phyloP scores from a whole-genome alignment of 2,329 filamentous ascomycete species.

The Thielaviopsis punctulata region DNA sequence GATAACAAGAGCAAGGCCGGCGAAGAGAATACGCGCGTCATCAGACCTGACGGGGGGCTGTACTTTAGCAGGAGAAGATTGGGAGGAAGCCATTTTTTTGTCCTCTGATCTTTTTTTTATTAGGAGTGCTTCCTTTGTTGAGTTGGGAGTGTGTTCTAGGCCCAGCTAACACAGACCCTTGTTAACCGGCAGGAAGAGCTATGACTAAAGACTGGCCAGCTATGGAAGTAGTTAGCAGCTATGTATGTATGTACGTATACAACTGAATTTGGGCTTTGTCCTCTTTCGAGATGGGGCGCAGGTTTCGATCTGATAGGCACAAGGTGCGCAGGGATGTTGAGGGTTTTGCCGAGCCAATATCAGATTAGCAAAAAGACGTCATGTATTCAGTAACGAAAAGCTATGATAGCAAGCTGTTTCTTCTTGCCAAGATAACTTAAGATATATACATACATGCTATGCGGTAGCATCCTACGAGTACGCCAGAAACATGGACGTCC shows the following conservation, averaged over 20 bases:
- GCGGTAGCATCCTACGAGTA: no score
- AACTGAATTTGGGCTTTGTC: background rate
- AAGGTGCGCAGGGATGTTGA: background rate
- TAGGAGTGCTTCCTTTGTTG: background rate
- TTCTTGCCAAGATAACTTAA: no score
- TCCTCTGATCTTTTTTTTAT: background rate
- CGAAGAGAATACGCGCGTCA: no score
- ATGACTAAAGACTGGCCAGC: no score
- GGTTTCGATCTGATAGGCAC: conserved; percentile 4
- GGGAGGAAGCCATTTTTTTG: background rate
- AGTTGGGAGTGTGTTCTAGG: background rate
- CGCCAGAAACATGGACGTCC: no score
- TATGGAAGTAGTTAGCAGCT: no score
- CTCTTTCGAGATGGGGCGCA: conserved; percentile 1
- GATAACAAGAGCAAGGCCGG: background rate
- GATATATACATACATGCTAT: no score
- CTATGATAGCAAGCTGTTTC: no score
- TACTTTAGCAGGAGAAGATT: background rate
- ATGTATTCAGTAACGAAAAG: no score
- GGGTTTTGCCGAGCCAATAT: background rate
- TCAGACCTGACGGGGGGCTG: background rate
- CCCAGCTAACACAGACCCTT: background rate
- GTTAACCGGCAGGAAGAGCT: no score
- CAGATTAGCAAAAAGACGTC: background rate
- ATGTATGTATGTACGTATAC: background rate